Base-by-base conservation (phyloP, 2,329 filamentous ascomycete genomes). In the Bertia moriformis region DNA sequence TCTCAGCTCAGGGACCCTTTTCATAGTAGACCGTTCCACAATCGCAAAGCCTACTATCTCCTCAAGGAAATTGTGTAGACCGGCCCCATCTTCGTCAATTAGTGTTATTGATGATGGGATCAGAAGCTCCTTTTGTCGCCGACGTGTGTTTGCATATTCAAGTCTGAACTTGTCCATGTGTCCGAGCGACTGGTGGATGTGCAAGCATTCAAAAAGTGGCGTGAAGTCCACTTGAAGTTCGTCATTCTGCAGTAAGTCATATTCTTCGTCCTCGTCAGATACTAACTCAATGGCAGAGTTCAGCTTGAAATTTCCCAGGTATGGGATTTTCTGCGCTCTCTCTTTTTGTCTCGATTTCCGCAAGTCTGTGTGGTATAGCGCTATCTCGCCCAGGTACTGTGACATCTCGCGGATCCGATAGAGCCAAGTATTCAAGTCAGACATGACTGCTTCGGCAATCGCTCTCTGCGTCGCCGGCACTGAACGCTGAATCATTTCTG, bases 281-380 rank as follows among this genome's bases (percentile, higher is more conserved):
- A 96, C 88, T 36, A 96, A 68, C 58, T 98, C 91, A 46, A 96
- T 91, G 2, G 91, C 82, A 5, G 91, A 96, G 55, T 96, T 98
- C 19, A 98, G 64, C 53, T 85, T 93, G 63, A 95, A 95, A 47
- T 83, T 81, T 22, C 70, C 68, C 33, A 96, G 66, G 46, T 83
- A 87, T 0, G 75, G 65, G 43, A 87, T 78, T 15, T 76, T 70
- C 46, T 93, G 83, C 5, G 82, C 73, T 15, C 91, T 74, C 50
- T 93, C 81, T 53, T 87, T 83, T 51, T 93, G 86, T 38, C 89
- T 73, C 18, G 77, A 74, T 45, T 89, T 74, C 35, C 91, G 77
- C 54, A 93, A 73, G 49, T 95, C 83, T 0, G 91, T 98, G 52
- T 96, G 87, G 52, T 93, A 96, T 54, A 98, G 93, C 3, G 91